Evolutionary conservation across 306 rosid species (phyloP).

Genomic region (Pyrus bretschneideri): DNA sequence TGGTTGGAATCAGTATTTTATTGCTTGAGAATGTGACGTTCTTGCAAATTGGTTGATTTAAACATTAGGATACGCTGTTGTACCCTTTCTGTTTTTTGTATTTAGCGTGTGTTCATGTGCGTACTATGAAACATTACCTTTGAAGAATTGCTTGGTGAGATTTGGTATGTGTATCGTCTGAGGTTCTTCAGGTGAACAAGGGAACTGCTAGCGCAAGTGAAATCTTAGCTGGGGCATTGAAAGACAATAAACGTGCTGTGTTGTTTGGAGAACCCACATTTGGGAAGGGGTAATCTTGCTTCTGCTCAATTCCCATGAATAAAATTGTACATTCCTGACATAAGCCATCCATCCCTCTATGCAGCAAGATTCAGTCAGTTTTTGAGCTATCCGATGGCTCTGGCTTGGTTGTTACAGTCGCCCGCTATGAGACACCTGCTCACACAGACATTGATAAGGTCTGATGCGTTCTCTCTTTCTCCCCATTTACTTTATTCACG

Average conservation of each 20-base stretch:
- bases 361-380: slow-evolving; percentile 96
- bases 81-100: not conserved
- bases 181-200: slow-evolving; percentile 66
- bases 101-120: not conserved
- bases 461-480: not conserved
- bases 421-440: slow-evolving; percentile 92
- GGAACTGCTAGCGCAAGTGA: slow-evolving; percentile 99
- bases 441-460: slow-evolving; percentile 91
- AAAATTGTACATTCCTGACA: slow-evolving; percentile 12
- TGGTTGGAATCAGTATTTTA: not conserved
- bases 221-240: slow-evolving; percentile 93
- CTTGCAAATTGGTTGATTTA: not conserved
- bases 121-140: not conserved
- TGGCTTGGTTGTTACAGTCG: slow-evolving; percentile 88
- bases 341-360: slow-evolving; percentile 10
- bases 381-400: slow-evolving; percentile 93
- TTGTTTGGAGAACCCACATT: slow-evolving; percentile 91
- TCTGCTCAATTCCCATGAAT: slow-evolving; percentile 4
- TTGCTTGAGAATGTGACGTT: not conserved
- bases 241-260: slow-evolving; percentile 87
- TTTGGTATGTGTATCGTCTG: slow-evolving; percentile 1
- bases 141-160: not conserved
- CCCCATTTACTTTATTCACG: not conserved
- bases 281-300: slow-evolving; percentile 74
- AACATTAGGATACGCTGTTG: not conserved